These are phyloP conservation scores for Phytophthora melonis DNA, from an alignment of 352 stramenopile species.

Conservation along the genomic window DNA sequence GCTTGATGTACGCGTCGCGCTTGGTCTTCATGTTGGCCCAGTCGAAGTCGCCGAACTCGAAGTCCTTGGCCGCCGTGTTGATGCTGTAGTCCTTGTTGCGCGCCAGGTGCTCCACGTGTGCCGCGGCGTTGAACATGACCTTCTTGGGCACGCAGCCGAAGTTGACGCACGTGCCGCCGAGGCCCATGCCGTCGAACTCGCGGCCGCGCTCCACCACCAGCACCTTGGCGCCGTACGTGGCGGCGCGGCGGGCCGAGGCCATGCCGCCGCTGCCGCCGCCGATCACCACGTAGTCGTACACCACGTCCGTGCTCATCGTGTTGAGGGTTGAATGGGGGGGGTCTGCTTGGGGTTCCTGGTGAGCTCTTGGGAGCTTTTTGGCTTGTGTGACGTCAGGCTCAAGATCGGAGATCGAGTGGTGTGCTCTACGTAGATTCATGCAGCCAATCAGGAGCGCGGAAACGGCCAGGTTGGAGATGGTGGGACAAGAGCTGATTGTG, in stretches of 20 bases:
- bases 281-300: conserved; percentile 94
- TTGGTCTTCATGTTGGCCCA: conserved; percentile 93
- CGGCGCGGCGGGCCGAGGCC: conserved; percentile 92
- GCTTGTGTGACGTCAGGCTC: no score
- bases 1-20: conserved; percentile 94
- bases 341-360: no score
- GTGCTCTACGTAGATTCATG: no score
- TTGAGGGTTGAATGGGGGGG: no score
- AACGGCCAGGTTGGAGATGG: no score
- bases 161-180: conserved; percentile 98
- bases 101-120: conserved; percentile 82
- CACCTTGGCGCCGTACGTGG: conserved; percentile 95
- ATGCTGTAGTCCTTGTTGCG: conserved; percentile 80
- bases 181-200: conserved; percentile 64
- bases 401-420: no score
- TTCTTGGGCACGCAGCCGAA: conserved; percentile 99
- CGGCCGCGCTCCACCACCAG: conserved; percentile 93
- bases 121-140: conserved; percentile 96
- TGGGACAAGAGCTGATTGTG: no score
- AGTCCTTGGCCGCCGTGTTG: conserved; percentile 49
- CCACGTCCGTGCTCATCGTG: conserved; percentile 53
- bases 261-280: conserved; percentile 93
- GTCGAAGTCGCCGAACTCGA: conserved; percentile 85
- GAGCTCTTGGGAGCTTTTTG: no score
- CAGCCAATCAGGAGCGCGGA: no score